Conservation (phyloP, 108 stramenopile genomes). For the Nitzschia inconspicua region DNA sequence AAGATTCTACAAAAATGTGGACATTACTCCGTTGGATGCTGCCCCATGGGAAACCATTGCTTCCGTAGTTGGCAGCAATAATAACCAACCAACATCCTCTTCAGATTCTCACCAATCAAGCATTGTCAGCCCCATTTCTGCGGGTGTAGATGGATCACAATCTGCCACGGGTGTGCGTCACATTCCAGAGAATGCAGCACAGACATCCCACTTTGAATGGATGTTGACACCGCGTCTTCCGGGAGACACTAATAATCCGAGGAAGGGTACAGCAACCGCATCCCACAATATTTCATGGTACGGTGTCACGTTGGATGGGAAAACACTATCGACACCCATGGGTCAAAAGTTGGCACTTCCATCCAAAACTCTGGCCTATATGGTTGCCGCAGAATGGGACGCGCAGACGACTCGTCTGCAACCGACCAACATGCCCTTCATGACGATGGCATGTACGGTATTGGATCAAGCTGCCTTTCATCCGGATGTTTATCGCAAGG, state of each 20-base stretch:
- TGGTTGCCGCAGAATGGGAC: slow-evolving; percentile 95
- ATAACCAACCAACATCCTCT: slow-evolving; percentile 5
- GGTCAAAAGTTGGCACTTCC: slow-evolving; percentile 74
- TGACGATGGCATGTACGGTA: slow-evolving; percentile 91
- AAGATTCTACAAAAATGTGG: slow-evolving; percentile 81
- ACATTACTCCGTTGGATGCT: slow-evolving; percentile 22
- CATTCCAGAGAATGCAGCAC: background rate
- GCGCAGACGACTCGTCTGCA: slow-evolving; percentile 67
- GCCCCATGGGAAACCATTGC: slow-evolving; percentile 41
- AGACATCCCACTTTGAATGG: slow-evolving; percentile 3
- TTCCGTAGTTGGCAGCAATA: background rate
- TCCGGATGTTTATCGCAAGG: slow-evolving; percentile 35
- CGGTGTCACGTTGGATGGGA: slow-evolving; percentile 80
- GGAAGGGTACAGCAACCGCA: background rate
- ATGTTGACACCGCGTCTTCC: slow-evolving; percentile 28
- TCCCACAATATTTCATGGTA: slow-evolving; percentile 35
- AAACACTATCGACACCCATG: slow-evolving; percentile 70
- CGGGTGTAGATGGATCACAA: slow-evolving; percentile 83
- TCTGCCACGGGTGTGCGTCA: slow-evolving; percentile 67
- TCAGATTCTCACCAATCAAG: background rate
- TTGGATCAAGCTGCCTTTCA: slow-evolving; percentile 77
- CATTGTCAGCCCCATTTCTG: slow-evolving; percentile 72
- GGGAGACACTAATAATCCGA: no score
- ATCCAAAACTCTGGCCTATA: slow-evolving; percentile 70
- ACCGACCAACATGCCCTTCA: slow-evolving; percentile 96